Percentiles rank a stretch among this genome's conserved stretches.
These are phyloP conservation scores for Yamadazyma sp. DNA, from an alignment of 1,139 yeast species.

Conservation along the genomic window DNA sequence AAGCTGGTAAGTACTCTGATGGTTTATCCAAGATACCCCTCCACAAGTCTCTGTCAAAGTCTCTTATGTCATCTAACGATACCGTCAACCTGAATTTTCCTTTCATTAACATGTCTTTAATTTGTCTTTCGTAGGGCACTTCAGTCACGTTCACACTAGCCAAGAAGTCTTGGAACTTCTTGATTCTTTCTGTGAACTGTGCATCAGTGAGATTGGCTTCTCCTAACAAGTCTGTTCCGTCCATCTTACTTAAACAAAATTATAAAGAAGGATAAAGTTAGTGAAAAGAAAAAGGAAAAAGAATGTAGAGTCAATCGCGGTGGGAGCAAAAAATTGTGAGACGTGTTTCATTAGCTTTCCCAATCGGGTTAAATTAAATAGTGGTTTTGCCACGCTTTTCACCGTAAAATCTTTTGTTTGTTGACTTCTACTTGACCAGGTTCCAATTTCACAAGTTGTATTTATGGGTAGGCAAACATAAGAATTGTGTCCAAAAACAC, in stretches of 20 bases:
- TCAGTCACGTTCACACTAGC: conserved; percentile 47
- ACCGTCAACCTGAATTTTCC: conserved; percentile 69
- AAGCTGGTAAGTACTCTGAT: conserved; percentile 85
- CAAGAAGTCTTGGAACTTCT: conserved; percentile 86
- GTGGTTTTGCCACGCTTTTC: neutral
- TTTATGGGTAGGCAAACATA: no score
- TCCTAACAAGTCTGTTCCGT: conserved; percentile 3
- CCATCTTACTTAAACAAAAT: neutral
- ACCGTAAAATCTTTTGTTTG: no score
- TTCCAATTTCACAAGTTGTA: no score
- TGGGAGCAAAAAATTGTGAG: conserved; percentile 3
- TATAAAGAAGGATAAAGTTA: no score
- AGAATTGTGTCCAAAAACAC: no score
- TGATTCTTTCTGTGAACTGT: conserved; percentile 74
- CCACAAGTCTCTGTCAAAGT: conserved; percentile 80
- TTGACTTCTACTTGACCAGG: no score
- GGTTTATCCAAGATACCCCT: conserved; percentile 74
- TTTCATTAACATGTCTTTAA: conserved; percentile 68
- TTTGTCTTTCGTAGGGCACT: conserved; percentile 66
- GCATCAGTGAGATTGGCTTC: conserved; percentile 32
- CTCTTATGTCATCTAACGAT: conserved; percentile 84
- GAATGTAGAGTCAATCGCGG: conserved; percentile 4
- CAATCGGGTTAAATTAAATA: conserved; percentile 23
- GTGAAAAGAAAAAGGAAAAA: conserved; percentile 3
- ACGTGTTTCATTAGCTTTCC: conserved; percentile 38